Evolutionary conservation across 2,329 filamentous ascomycete genomes (phyloP), one percentile per base, ranked within the genome.

Genomic region (Cryphonectria naterciae): DNA sequence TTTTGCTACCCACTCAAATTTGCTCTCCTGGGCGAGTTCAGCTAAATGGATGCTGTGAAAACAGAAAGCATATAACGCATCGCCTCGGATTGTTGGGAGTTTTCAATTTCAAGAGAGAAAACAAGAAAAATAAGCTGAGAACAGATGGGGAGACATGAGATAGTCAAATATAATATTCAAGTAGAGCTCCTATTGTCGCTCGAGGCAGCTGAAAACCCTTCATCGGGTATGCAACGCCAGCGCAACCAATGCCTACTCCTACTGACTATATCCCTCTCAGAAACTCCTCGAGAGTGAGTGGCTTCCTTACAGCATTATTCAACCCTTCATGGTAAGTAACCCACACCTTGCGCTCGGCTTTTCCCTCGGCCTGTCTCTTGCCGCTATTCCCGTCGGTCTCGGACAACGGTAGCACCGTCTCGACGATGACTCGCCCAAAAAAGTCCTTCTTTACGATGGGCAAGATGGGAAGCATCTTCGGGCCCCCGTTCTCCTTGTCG

Each of bases 241-340:
- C 25, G 2, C 64, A 32, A 17, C 15, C 39, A 67, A 60, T 17
- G 22, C 17, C 25, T 10, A 28, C 3, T 52, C 19, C 32, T 43
- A 35, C 71, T 74, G 92, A 35, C 71, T 74, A 92, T 70, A 94
- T 77, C 3, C 88, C 91, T 69, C 84, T 85, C 85, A 97, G 82
- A 76, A 98, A 87, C 80, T 97, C 95, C 73, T 88, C 86, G 79
- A 97, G 79, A 11, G 92, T 92, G 73, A 98, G 90, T 2, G 94
- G 93, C 80, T 97, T 97, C 79, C 92, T 87, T 72, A 98, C 95
- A 15, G 95, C 95, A 85, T 98, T 97, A 69, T 94, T 96, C 78
- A 94, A 90, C 0, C 95, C 95, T 82, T 98, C 95, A 77, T 97
- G 91, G 80, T 91, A 98, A 74, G 89, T 95, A 58, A 97, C 90